Conservation (phyloP, 805 yeast genomes). For the Candida andamanensis region DNA sequence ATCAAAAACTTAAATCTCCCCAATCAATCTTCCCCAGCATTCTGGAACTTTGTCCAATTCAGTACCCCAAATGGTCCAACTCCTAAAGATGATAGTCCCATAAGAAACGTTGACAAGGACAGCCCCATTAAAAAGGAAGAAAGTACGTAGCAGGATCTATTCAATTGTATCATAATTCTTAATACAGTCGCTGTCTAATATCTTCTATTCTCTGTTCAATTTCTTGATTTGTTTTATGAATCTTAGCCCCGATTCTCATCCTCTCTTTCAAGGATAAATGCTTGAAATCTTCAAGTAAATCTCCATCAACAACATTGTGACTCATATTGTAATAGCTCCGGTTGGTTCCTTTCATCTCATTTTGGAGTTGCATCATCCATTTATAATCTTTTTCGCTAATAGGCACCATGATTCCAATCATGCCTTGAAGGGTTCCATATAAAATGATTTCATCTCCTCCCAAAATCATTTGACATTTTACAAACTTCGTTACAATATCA, state of each 20-base stretch:
- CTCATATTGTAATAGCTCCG: constrained; percentile 81
- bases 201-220: constrained; percentile 50
- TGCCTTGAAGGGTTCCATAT: constrained; percentile 78
- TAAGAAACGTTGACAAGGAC: constrained; percentile 23
- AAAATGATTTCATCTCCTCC: constrained; percentile 64
- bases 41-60: constrained; percentile 89
- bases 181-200: constrained; percentile 42
- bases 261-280: constrained; percentile 29
- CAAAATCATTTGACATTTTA: constrained; percentile 45
- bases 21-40: constrained; percentile 72
- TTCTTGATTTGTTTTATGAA: constrained; percentile 46
- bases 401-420: constrained; percentile 71
- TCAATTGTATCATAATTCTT: constrained; percentile 10
- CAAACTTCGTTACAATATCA: constrained; percentile 66
- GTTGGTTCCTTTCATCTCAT: constrained; percentile 61
- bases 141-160: constrained; percentile 1
- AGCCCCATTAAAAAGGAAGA: constrained; percentile 5
- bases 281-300: constrained; percentile 60
- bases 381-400: constrained; percentile 41
- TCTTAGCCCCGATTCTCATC: constrained; percentile 30
- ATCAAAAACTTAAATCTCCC: constrained; percentile 22
- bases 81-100: constrained; percentile 38
- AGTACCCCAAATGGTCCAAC: constrained; percentile 43
- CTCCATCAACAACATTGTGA: constrained; percentile 81
- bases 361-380: constrained; percentile 38